phyloP scores from a whole-genome alignment of 75 land plant species.

The Picea sitchensis region DNA sequence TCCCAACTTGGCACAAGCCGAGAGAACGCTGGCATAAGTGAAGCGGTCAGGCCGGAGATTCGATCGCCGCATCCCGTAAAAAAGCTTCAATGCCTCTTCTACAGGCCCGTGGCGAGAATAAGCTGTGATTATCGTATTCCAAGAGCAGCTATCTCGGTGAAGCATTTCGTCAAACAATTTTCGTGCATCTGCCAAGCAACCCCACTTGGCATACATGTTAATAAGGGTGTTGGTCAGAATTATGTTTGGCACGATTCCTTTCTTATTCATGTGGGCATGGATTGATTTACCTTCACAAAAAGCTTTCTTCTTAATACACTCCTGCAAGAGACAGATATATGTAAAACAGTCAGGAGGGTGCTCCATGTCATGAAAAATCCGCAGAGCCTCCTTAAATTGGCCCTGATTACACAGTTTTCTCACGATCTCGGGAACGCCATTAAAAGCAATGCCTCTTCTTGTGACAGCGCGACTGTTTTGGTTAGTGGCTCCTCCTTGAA shows the following conservation, averaged over 20 bases:
- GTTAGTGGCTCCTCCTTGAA: no score
- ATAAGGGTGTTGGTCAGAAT: conserved; percentile 39
- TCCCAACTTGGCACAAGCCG: conserved; percentile 42
- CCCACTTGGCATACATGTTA: conserved; percentile 26
- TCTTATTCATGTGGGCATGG: neutral
- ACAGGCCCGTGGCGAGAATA: conserved; percentile 25
- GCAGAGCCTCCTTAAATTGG: neutral
- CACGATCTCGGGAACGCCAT: no score
- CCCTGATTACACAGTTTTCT: neutral
- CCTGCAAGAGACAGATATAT: neutral
- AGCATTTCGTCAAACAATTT: conserved; percentile 51
- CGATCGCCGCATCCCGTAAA: conserved; percentile 19
- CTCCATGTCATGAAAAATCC: neutral
- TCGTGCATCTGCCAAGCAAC: conserved; percentile 24
- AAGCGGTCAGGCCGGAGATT: conserved; percentile 25
- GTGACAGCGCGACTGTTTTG: no score
- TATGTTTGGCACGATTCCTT: conserved; percentile 19
- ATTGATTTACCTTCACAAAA: neutral
- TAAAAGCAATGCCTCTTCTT: no score
- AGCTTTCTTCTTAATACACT: conserved; percentile 1
- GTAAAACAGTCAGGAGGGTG: neutral
- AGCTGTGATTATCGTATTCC: conserved; percentile 42
- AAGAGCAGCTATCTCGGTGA: conserved; percentile 28
- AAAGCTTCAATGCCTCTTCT: conserved; percentile 25
- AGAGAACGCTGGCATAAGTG: conserved; percentile 45